Percentiles rank a stretch among this genome's conserved stretches.
phyloP scores from a whole-genome alignment of 2,329 filamentous ascomycete species.

The Chrysosphaeria jannelii region DNA sequence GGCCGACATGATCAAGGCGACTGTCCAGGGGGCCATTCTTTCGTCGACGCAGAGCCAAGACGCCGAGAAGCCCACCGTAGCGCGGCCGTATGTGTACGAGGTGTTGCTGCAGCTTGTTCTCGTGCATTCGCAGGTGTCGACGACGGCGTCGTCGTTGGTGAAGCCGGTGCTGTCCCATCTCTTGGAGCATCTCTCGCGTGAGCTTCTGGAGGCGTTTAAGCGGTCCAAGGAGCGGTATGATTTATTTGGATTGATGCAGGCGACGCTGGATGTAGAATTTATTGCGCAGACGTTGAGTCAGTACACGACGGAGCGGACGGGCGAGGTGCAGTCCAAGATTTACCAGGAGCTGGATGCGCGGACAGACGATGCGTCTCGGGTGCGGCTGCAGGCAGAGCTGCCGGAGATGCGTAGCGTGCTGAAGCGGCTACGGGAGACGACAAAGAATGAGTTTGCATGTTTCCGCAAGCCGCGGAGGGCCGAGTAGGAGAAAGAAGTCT shows the following conservation, averaged over 20 bases:
- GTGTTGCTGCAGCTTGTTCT: slow-evolving; percentile 62
- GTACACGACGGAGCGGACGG: slow-evolving; percentile 62
- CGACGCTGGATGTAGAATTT: slow-evolving; percentile 90
- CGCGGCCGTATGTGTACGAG: slow-evolving; percentile 70
- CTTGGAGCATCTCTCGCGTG: slow-evolving; percentile 48
- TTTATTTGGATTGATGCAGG: slow-evolving; percentile 72
- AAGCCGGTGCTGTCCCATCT: slow-evolving; percentile 60
- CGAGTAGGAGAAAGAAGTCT: no score
- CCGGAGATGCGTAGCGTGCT: slow-evolving; percentile 68
- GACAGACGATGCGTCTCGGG: slow-evolving; percentile 64
- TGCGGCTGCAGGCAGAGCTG: slow-evolving; percentile 55
- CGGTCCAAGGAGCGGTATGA: slow-evolving; percentile 21
- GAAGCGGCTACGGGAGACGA: slow-evolving; percentile 56
- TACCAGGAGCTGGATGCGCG: slow-evolving; percentile 64
- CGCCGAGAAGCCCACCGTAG: slow-evolving; percentile 32
- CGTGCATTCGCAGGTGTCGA: slow-evolving; percentile 69
- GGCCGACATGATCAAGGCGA: slow-evolving; percentile 39
- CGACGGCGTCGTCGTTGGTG: slow-evolving; percentile 47
- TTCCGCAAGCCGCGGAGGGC: slow-evolving; percentile 33
- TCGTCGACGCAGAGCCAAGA: slow-evolving; percentile 25
- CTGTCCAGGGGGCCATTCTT: slow-evolving; percentile 31
- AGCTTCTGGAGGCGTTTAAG: slow-evolving; percentile 59
- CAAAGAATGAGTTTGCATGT: slow-evolving; percentile 65
- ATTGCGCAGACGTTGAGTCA: slow-evolving; percentile 75
- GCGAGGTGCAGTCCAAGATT: slow-evolving; percentile 60